Evolutionary conservation across 2,329 filamentous ascomycete genomes (phyloP).

Genomic region (Hypoxylon sp.): DNA sequence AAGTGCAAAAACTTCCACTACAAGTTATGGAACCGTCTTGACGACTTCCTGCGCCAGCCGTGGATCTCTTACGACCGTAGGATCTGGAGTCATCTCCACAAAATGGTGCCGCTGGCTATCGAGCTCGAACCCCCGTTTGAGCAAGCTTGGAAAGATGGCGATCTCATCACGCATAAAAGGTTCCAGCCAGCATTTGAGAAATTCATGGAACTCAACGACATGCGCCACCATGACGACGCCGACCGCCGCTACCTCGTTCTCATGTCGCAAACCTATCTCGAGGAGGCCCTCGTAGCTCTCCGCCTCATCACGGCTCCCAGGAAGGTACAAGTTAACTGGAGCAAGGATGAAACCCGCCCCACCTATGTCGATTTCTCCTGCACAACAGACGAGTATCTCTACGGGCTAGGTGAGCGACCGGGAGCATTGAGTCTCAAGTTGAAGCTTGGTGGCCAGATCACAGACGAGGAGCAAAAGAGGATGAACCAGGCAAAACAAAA

Average conservation of each 20-base stretch:
- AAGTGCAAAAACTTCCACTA: neutral
- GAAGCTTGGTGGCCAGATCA: slow-evolving; percentile 25
- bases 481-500: neutral
- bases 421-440: slow-evolving; percentile 26
- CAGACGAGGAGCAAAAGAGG: slow-evolving; percentile 4
- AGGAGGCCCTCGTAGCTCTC: slow-evolving; percentile 20
- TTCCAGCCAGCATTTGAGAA: neutral
- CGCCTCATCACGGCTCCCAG: neutral
- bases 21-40: slow-evolving; percentile 6
- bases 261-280: slow-evolving; percentile 1
- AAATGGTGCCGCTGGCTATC: neutral
- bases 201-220: slow-evolving; percentile 5
- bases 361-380: slow-evolving; percentile 30
- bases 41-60: neutral
- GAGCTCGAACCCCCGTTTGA: neutral
- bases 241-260: slow-evolving; percentile 1
- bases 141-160: slow-evolving; percentile 2
- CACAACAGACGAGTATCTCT: slow-evolving; percentile 10
- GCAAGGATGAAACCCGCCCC: slow-evolving; percentile 15
- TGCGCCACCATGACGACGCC: neutral
- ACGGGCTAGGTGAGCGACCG: slow-evolving; percentile 21
- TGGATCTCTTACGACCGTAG: neutral
- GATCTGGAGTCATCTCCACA: slow-evolving; percentile 9
- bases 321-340: neutral
- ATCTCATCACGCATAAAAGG: neutral